Evolutionary conservation across 257 asterid species (phyloP).

Genomic region (Galeopsis tetrahit): DNA sequence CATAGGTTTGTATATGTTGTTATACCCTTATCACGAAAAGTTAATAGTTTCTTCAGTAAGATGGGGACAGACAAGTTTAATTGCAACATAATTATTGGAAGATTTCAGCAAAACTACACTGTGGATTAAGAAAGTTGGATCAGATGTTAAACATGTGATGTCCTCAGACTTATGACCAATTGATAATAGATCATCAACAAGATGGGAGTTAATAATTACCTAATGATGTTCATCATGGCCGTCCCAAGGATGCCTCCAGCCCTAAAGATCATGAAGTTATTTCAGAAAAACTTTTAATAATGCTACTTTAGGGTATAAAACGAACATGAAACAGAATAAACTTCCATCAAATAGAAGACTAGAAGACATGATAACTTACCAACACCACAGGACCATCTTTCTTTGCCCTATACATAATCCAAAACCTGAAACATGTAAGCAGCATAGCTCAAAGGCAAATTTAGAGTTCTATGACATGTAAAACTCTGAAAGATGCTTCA

Average conservation of each 20-base stretch:
- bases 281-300: conserved; percentile 26
- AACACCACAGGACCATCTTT: conserved; percentile 89
- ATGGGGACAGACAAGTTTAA: background rate
- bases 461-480: background rate
- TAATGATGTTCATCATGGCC: conserved; percentile 91
- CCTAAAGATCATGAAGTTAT: conserved; percentile 52
- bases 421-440: conserved; percentile 60
- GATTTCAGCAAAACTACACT: background rate
- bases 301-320: conserved; percentile 30
- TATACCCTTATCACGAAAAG: background rate
- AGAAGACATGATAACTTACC: conserved; percentile 53
- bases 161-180: background rate
- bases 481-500: conserved; percentile 17
- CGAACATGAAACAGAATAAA: conserved; percentile 22
- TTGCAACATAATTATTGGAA: background rate
- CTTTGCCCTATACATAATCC: conserved; percentile 90
- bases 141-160: conserved; percentile 9
- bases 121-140: conserved; percentile 4
- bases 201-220: conserved; percentile 37
- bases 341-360: background rate
- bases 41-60: background rate
- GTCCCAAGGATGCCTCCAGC: conserved; percentile 98
- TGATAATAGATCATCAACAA: background rate
- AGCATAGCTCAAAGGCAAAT: conserved; percentile 4
- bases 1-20: background rate